A percentile compares a stretch with the other conserved stretches of the same genome.
phyloP scores from a whole-genome alignment of 202 grass and related monocot genomes.

The Zizania palustris region DNA sequence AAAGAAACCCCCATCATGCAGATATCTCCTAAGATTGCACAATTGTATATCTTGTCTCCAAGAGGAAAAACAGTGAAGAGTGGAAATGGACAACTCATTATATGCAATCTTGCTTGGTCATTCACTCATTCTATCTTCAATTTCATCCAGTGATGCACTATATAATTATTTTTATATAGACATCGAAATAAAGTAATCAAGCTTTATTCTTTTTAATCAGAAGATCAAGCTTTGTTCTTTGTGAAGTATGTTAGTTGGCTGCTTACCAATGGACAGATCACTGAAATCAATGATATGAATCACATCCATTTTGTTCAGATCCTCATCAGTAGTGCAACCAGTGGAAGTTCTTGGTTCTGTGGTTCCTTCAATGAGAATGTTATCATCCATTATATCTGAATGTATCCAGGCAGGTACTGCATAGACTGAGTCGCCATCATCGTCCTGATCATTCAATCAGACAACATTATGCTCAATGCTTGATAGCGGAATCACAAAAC shows the following conservation, averaged over 20 bases:
- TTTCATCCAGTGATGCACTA: slow-evolving; percentile 14
- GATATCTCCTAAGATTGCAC: not conserved
- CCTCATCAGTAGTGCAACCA: slow-evolving; percentile 41
- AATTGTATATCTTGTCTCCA: not conserved
- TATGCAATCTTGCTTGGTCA: not conserved
- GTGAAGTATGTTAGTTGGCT: slow-evolving; percentile 31
- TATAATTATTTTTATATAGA: not conserved
- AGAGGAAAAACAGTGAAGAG: not conserved
- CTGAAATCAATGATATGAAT: slow-evolving; percentile 97
- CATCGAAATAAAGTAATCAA: slow-evolving; percentile 19
- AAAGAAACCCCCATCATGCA: not conserved
- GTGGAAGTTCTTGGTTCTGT: slow-evolving; percentile 26
- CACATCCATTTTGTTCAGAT: slow-evolving; percentile 54
- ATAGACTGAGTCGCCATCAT: slow-evolving; percentile 43
- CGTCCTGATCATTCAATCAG: slow-evolving; percentile 63
- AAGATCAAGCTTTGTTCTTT: slow-evolving; percentile 5
- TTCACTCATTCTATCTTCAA: slow-evolving; percentile 14
- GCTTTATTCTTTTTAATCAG: not conserved
- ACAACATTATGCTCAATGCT: slow-evolving; percentile 35
- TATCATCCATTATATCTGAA: slow-evolving; percentile 99
- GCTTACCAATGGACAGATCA: slow-evolving; percentile 79
- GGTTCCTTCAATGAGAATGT: slow-evolving; percentile 73
- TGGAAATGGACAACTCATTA: not conserved
- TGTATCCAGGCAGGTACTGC: slow-evolving; percentile 81
- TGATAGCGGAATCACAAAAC: slow-evolving; percentile 13